A percentile compares a stretch with the other conserved stretches of the same genome.
phyloP scores from a whole-genome alignment of 2,329 filamentous ascomycete species.

The Daldinia eschscholtzii region DNA sequence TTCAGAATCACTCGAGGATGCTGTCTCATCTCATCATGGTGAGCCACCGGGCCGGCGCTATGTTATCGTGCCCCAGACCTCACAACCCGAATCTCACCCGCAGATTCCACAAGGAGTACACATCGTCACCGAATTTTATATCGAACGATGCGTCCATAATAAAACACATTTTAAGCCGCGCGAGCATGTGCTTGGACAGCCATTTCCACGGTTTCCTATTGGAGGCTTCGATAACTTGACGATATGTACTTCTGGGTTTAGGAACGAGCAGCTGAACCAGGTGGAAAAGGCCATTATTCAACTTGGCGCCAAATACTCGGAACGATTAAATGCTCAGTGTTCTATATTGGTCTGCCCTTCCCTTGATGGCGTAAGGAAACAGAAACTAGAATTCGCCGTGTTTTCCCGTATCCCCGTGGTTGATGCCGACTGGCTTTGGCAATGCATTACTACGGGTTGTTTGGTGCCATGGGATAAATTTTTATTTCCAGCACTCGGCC shows the following conservation, averaged over 20 bases:
- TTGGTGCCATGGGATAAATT: constrained; percentile 61
- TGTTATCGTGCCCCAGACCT: constrained; percentile 67
- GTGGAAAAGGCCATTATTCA: constrained; percentile 81
- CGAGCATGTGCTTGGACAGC: constrained; percentile 79
- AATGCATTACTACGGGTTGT: constrained; percentile 74
- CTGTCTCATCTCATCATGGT: constrained; percentile 48
- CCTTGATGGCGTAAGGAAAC: constrained; percentile 68
- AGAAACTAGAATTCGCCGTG: constrained; percentile 83
- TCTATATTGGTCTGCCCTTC: constrained; percentile 82
- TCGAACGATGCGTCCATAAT: constrained; percentile 87
- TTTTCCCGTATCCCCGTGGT: constrained; percentile 86
- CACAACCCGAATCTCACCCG: constrained; percentile 61
- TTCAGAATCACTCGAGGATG: constrained; percentile 59
- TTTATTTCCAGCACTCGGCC: constrained; percentile 62
- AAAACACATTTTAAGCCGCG: constrained; percentile 78
- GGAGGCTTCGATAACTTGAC: constrained; percentile 75
- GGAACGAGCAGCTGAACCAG: constrained; percentile 86
- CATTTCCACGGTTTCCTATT: constrained; percentile 79
- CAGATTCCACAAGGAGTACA: constrained; percentile 57
- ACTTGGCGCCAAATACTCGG: constrained; percentile 84
- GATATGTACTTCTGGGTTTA: constrained; percentile 86
- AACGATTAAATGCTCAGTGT: constrained; percentile 77
- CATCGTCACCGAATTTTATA: constrained; percentile 89
- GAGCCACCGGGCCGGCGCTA: constrained; percentile 58
- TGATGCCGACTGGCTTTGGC: constrained; percentile 84